These are phyloP conservation scores for Fragosphaeria purpurea DNA, from an alignment of 2,329 filamentous ascomycete genomes.

Conservation along the genomic window DNA sequence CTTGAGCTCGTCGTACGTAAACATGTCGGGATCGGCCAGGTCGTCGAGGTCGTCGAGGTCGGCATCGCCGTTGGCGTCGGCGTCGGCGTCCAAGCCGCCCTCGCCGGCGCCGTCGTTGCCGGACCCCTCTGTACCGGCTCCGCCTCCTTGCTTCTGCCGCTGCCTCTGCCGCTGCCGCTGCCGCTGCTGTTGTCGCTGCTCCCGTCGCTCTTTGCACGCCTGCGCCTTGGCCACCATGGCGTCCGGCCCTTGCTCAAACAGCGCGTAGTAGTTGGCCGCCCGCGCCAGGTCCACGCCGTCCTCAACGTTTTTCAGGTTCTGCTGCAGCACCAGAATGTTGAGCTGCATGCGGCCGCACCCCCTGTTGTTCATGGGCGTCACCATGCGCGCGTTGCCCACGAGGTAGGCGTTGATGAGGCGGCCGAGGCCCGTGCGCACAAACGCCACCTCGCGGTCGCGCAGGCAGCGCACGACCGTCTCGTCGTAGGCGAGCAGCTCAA, in stretches of 20 bases:
- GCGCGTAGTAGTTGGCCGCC: slow-evolving; percentile 56
- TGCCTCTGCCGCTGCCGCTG: too few species aligned
- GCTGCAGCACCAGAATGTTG: slow-evolving; percentile 89
- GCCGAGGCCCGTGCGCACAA: slow-evolving; percentile 68
- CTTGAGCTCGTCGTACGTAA: slow-evolving; percentile 58
- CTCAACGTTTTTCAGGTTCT: slow-evolving; percentile 92
- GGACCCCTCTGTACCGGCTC: too few species aligned
- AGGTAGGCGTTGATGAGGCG: slow-evolving; percentile 71
- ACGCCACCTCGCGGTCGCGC: slow-evolving; percentile 58
- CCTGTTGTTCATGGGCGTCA: slow-evolving; percentile 72
- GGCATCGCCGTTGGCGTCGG: slow-evolving; percentile 22
- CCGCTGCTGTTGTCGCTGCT: not conserved
- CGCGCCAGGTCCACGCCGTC: slow-evolving; percentile 53
- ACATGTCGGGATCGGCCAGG: slow-evolving; percentile 28
- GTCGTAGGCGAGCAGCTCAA: slow-evolving; percentile 77
- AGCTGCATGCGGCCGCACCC: slow-evolving; percentile 84
- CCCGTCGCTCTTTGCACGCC: slow-evolving; percentile 28
- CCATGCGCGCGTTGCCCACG: slow-evolving; percentile 58
- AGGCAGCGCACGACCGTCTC: slow-evolving; percentile 68
- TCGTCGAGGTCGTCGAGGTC: slow-evolving; percentile 15
- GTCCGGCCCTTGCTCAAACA: slow-evolving; percentile 58
- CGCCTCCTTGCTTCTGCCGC: too few species aligned
- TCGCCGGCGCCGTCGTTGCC: slow-evolving; percentile 19
- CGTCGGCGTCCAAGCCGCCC: slow-evolving; percentile 10
- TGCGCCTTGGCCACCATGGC: slow-evolving; percentile 54